These are phyloP conservation scores for Lizonia empirigonia DNA, from an alignment of 2,329 filamentous ascomycete genomes.

Conservation along the genomic window DNA sequence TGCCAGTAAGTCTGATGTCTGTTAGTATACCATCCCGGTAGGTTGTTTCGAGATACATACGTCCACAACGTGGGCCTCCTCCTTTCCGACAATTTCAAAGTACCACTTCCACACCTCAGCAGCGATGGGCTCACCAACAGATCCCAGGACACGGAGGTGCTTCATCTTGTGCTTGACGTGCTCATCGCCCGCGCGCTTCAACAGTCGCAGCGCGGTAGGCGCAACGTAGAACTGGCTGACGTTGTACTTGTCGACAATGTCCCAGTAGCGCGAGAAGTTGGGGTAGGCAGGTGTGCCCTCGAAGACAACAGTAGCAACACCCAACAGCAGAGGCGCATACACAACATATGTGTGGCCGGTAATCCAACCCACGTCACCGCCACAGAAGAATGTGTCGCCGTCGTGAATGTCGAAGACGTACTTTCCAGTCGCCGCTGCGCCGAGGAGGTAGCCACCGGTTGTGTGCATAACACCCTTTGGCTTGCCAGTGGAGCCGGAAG, in stretches of 20 bases:
- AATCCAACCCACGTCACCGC: slow-evolving; percentile 98
- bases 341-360: slow-evolving; percentile 98
- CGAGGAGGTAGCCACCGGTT: slow-evolving; percentile 91
- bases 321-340: slow-evolving; percentile 90
- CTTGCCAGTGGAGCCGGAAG: slow-evolving; percentile 96
- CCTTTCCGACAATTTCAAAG: slow-evolving; percentile 90
- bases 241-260: slow-evolving; percentile 92
- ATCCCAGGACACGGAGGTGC: slow-evolving; percentile 85
- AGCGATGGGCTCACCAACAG: slow-evolving; percentile 96
- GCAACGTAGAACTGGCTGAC: slow-evolving; percentile 99
- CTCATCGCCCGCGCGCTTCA: slow-evolving; percentile 94
- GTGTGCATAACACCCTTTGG: slow-evolving; percentile 99
- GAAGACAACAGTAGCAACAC: slow-evolving; percentile 94
- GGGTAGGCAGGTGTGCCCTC: slow-evolving; percentile 98
- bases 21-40: slow-evolving; percentile 22
- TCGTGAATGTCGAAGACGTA: slow-evolving; percentile 99
- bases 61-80: slow-evolving; percentile 91
- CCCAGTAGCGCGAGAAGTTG: slow-evolving; percentile 98
- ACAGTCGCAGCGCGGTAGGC: slow-evolving; percentile 85
- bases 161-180: slow-evolving; percentile 91
- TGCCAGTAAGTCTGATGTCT: slow-evolving; percentile 91
- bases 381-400: slow-evolving; percentile 93
- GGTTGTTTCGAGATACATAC: slow-evolving; percentile 62
- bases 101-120: slow-evolving; percentile 99
- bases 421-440: slow-evolving; percentile 91